Evolutionary conservation across 2,329 filamentous ascomycete species (phyloP).

Genomic region (Aphanocladium album): DNA sequence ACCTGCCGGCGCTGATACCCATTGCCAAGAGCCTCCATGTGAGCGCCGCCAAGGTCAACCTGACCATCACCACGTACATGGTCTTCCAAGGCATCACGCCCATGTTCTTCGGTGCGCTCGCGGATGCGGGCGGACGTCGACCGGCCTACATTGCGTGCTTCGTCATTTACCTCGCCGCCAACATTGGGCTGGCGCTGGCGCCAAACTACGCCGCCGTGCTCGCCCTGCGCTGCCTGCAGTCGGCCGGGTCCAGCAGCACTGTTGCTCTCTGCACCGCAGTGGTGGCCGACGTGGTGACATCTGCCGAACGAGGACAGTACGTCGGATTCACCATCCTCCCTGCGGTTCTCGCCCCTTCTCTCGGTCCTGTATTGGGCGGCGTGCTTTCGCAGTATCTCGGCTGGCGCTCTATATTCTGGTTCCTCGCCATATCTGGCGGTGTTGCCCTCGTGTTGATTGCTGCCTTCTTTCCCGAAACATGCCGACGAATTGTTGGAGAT

Average conservation of each 20-base stretch:
- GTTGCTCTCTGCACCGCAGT: slow-evolving; percentile 54
- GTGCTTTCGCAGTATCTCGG: slow-evolving; percentile 51
- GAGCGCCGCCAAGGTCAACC: slow-evolving; percentile 37
- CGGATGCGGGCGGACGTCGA: slow-evolving; percentile 49
- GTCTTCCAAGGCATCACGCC: slow-evolving; percentile 57
- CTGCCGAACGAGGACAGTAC: slow-evolving; percentile 56
- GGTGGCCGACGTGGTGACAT: slow-evolving; percentile 58
- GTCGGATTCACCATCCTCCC: slow-evolving; percentile 49
- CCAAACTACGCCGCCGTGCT: slow-evolving; percentile 46
- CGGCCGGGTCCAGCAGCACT: slow-evolving; percentile 53
- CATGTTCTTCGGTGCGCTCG: slow-evolving; percentile 50
- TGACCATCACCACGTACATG: slow-evolving; percentile 52
- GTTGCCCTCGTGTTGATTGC: slow-evolving; percentile 38
- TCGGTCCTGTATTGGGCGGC: slow-evolving; percentile 56
- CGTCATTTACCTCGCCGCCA: slow-evolving; percentile 47
- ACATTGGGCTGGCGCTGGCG: slow-evolving; percentile 48
- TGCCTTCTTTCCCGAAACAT: slow-evolving; percentile 51
- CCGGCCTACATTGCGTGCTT: slow-evolving; percentile 52
- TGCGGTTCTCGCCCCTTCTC: slow-evolving; percentile 41
- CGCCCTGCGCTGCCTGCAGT: slow-evolving; percentile 51
- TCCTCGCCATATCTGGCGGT: slow-evolving; percentile 44
- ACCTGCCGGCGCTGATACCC: slow-evolving; percentile 47
- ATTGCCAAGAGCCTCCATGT: slow-evolving; percentile 45
- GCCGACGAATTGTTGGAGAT: slow-evolving; percentile 45
- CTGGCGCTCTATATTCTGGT: slow-evolving; percentile 60